Percentiles rank a stretch among this genome's conserved stretches.
These are phyloP conservation scores for Penicillium concentricum DNA, from an alignment of 2,329 filamentous ascomycete species.

Conservation along the genomic window DNA sequence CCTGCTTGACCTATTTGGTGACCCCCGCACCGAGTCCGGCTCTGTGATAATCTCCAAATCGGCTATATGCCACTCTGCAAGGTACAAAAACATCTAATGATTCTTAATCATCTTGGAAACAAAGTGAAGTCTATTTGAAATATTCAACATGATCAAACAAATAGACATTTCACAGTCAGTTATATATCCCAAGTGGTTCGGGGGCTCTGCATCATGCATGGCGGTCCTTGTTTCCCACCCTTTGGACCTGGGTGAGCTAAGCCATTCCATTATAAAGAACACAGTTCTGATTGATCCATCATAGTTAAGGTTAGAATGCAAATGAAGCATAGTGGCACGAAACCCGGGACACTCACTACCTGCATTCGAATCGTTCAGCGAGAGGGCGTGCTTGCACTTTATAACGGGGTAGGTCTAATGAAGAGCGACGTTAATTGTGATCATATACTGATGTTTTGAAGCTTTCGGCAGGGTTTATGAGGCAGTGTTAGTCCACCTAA, in stretches of 20 bases:
- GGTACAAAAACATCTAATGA: background rate
- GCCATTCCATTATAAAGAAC: background rate
- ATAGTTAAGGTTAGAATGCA: conserved; percentile 29
- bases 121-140: background rate
- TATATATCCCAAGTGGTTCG: conserved; percentile 21
- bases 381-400: conserved; percentile 19
- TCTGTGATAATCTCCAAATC: background rate
- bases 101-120: background rate
- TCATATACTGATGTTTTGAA: background rate
- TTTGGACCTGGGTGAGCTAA: conserved; percentile 24
- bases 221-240: conserved; percentile 28
- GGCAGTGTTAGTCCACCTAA: conserved; percentile 14
- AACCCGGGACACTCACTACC: conserved; percentile 16
- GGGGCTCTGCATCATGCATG: conserved; percentile 30
- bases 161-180: background rate
- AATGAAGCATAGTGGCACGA: conserved; percentile 13
- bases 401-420: conserved; percentile 18
- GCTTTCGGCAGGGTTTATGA: conserved; percentile 25
- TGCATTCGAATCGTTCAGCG: conserved; percentile 17
- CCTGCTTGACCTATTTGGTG: background rate
- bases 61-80: conserved; percentile 2
- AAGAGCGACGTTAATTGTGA: background rate
- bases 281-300: background rate
- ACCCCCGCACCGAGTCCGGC: background rate
- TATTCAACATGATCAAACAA: background rate